phyloP scores from a whole-genome alignment of 2,329 filamentous ascomycete species.

The Aspergillus novoparasiticus region DNA sequence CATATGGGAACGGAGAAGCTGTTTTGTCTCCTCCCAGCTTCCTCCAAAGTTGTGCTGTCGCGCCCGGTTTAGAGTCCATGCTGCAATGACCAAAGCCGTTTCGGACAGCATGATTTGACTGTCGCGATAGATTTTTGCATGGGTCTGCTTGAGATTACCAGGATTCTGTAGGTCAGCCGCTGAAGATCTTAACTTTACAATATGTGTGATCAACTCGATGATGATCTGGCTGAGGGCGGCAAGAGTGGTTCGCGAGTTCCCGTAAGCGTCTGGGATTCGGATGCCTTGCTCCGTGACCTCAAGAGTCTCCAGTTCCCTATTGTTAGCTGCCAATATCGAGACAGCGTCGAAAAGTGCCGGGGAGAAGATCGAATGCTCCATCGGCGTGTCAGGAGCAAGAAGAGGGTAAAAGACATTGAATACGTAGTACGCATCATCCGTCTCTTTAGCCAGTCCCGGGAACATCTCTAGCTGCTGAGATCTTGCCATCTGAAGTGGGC shows the following conservation, averaged over 20 bases:
- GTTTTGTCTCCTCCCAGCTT: constrained; percentile 31
- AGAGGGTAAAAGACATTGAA: constrained; percentile 50
- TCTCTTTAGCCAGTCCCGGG: constrained; percentile 31
- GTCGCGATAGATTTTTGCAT: constrained; percentile 46
- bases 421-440: constrained; percentile 45
- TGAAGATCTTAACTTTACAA: constrained; percentile 36
- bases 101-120: constrained; percentile 44
- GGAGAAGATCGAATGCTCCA: constrained; percentile 48
- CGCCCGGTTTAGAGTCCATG: constrained; percentile 42
- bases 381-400: constrained; percentile 30
- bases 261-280: constrained; percentile 33
- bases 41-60: constrained; percentile 28
- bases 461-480: constrained; percentile 37
- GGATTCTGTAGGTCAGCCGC: constrained; percentile 33
- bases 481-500: constrained; percentile 41
- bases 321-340: constrained; percentile 44
- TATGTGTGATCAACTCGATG: constrained; percentile 44
- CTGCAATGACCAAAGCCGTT: constrained; percentile 42
- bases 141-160: constrained; percentile 42
- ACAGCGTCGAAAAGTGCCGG: constrained; percentile 46
- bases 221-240: constrained; percentile 46
- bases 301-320: constrained; percentile 41
- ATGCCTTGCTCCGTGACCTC: constrained; percentile 35
- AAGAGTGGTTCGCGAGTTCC: constrained; percentile 40
- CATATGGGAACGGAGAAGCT: constrained; percentile 33